Base-by-base conservation (phyloP, 140 eudicot genomes). In the Bidens hawaiensis region DNA sequence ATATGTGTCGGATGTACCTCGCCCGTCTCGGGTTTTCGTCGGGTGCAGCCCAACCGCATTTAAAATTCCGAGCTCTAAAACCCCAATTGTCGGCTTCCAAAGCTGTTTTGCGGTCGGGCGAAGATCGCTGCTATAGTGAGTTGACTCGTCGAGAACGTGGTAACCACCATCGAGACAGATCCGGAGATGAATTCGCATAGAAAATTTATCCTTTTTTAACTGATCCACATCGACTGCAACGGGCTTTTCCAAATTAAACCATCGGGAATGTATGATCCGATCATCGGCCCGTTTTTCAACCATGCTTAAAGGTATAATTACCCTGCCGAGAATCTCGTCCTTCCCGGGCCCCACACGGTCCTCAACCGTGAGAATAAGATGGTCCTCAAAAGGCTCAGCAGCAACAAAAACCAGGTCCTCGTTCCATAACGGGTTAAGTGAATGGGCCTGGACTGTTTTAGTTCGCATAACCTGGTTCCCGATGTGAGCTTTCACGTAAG, bases 321-420 rank as follows among this genome's bases (percentile, higher is more conserved):
- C 90, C 64, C 95, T 80, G 63, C 96, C 96, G 3, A 88, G 77
- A 47, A 85, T 82, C 81, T 88, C 96, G 43, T 88, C 96, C 73
- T 85, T 88, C 3, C 96, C 96, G 0, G 96, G 96, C 24, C 86
- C 96, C 75, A 88, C 90, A 11, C 96, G 88, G 65, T 88, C 96
- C 74, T 88, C 96, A 33, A 88, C 96, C n/a, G 96, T 82, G 28
- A 88, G 81, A 34, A 85, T 57, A 26, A 88, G 76, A 69, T 88
- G 94, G 51, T 88, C 96, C 58, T 88, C 96, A 43, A 88, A 88
- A 14, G 95, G 96, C 73, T 88, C 96, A 7, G 96, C 90, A 36
- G 95, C 96, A 38, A 88, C 96, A 70, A 88, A 88, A 12, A 82
- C 18, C 4, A 88, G 64, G 73, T 88, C 96, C 75, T 89, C 97